These are phyloP conservation scores for Neonectria magnoliae DNA, from an alignment of 2,329 filamentous ascomycete species.

Conservation along the genomic window DNA sequence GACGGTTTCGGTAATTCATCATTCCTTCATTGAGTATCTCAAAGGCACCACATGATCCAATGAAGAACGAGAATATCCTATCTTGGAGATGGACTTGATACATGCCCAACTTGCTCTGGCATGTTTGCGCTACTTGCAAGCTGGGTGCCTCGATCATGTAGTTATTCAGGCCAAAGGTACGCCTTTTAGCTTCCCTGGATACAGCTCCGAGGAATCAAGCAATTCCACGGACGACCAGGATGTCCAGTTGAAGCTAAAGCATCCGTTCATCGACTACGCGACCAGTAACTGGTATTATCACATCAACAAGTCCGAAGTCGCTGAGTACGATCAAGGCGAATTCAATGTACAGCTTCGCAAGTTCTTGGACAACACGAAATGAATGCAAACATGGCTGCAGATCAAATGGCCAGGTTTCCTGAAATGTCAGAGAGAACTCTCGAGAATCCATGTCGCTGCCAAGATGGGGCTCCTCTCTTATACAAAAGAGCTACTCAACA, in stretches of 20 bases:
- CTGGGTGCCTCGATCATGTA: conserved; percentile 12
- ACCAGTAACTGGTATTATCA: conserved; percentile 45
- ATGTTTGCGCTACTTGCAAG: conserved; percentile 25
- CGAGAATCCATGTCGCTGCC: conserved; percentile 33
- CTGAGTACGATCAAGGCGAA: conserved; percentile 28
- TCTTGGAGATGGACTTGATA: conserved; percentile 14
- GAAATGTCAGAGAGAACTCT: neutral
- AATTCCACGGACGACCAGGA: neutral
- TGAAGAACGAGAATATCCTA: neutral
- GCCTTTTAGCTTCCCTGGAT: too few relatives aligned
- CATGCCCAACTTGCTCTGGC: conserved; percentile 20
- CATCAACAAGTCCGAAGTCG: conserved; percentile 31
- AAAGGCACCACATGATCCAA: conserved; percentile 7
- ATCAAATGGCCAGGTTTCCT: conserved; percentile 22
- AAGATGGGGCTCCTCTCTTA: conserved; percentile 30
- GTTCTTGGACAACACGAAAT: conserved; percentile 23
- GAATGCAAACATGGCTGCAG: conserved; percentile 26
- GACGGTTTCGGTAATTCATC: conserved; percentile 29
- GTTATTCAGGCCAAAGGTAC: too few relatives aligned
- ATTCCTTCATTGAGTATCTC: conserved; percentile 34
- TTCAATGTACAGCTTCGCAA: conserved; percentile 15
- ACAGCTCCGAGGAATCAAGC: too few relatives aligned
- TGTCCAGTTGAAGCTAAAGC: conserved; percentile 19
- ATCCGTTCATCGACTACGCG: conserved; percentile 46
- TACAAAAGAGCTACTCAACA: conserved; percentile 29